phyloP scores from a whole-genome alignment of 2,329 filamentous ascomycete genomes.

The Fusarium chlamydosporum region DNA sequence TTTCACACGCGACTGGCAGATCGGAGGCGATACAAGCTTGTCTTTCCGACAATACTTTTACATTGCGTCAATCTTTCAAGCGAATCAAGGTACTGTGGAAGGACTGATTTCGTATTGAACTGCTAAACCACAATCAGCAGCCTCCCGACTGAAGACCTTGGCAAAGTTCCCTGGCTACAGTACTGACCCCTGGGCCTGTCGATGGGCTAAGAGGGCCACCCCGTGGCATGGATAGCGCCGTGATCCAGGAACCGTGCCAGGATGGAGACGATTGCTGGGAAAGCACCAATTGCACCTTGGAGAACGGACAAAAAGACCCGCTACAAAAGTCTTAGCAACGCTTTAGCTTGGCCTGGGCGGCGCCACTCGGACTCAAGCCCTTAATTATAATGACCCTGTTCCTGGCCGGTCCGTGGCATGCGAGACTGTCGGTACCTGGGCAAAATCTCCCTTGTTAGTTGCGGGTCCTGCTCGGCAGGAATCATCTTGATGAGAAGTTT shows the following conservation, averaged over 20 bases:
- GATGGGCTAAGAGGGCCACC: conserved; percentile 44
- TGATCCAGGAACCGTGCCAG: conserved; percentile 49
- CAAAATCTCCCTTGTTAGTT: conserved; percentile 10
- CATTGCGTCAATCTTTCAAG: neutral
- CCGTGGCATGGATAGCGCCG: conserved; percentile 49
- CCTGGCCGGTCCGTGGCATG: conserved; percentile 36
- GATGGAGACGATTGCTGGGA: conserved; percentile 38
- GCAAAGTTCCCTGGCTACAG: conserved; percentile 16
- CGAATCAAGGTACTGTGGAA: conserved; percentile 24
- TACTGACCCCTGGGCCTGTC: conserved; percentile 8
- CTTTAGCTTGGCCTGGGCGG: conserved; percentile 46
- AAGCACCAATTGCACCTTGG: conserved; percentile 21
- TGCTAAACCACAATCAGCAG: conserved; percentile 34
- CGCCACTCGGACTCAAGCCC: conserved; percentile 48
- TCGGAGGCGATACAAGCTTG: conserved; percentile 30
- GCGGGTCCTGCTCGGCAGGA: conserved; percentile 32
- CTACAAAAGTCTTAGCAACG: conserved; percentile 41
- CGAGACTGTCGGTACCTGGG: conserved; percentile 20
- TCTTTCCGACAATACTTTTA: conserved; percentile 28
- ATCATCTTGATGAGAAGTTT: conserved; percentile 24
- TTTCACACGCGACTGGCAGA: conserved; percentile 35
- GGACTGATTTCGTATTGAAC: conserved; percentile 27
- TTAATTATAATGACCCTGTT: conserved; percentile 48
- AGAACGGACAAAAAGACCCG: conserved; percentile 27
- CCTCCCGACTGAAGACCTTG: conserved; percentile 38